Percentiles rank a stretch among this genome's conserved stretches.
These are phyloP conservation scores for Silene conica DNA, from an alignment of 148 eudicot species.

Conservation along the genomic window DNA sequence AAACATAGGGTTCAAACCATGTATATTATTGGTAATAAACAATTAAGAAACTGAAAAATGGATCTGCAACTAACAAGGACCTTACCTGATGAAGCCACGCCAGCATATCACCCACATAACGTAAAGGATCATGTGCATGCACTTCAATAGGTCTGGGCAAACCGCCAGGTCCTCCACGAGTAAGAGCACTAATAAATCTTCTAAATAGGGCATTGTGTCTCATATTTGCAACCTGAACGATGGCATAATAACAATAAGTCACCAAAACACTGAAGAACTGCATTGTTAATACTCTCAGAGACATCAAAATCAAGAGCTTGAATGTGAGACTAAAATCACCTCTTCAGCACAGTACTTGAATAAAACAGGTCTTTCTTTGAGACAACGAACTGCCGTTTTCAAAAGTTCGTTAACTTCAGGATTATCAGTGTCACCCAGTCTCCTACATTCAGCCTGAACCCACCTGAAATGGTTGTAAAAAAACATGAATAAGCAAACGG, in stretches of 20 bases:
- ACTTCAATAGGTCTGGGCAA: conserved; percentile 98
- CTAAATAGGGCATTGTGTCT: conserved; percentile 92
- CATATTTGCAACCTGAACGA: conserved; percentile 84
- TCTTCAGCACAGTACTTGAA: conserved; percentile 98
- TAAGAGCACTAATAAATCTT: conserved; percentile 95
- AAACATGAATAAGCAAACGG: conserved; percentile 7
- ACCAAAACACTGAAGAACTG: not conserved
- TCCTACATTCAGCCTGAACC: conserved; percentile 94
- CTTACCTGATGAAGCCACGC: conserved; percentile 98
- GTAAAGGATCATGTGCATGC: conserved; percentile 97
- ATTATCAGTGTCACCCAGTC: conserved; percentile 86
- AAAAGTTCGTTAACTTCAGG: conserved; percentile 93
- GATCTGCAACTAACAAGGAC: not conserved
- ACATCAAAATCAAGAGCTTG: not conserved
- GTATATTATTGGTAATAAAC: not conserved
- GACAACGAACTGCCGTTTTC: conserved; percentile 88
- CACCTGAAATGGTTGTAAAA: conserved; percentile 47
- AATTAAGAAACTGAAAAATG: not conserved
- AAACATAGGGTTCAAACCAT: not conserved
- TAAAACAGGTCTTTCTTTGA: conserved; percentile 96
- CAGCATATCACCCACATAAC: conserved; percentile 96
- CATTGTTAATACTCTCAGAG: not conserved
- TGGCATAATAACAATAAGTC: not conserved
- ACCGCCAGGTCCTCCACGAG: conserved; percentile 99
- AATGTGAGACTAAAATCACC: conserved; percentile 37